Evolutionary conservation across 441 rosid species (phyloP), one percentile per base, ranked within the genome.

Genomic region (Brassica balearica): DNA sequence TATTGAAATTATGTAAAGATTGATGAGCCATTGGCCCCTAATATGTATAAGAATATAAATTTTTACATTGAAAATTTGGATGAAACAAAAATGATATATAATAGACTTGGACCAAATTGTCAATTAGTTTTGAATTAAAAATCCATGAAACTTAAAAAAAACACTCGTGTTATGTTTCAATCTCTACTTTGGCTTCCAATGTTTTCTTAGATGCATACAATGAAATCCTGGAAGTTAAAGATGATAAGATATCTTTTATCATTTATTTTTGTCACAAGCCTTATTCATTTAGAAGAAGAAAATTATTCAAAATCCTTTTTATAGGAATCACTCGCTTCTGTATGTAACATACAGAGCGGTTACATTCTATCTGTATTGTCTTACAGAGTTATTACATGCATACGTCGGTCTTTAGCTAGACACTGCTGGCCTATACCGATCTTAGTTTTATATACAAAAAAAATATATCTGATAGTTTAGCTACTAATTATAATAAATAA

Each of bases 401-500:
- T 69, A 62, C 27, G 11, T 53, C 71, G 75, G 82, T 55, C 17
- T 62, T 27, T 53, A 38, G 20, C 64, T 65, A 41, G 34, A n/a
- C 60, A 55, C 8, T 22, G 36, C 9, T 66, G 4, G 23, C 72
- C 64, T 65, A 43, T 22, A 69, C 75, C 72, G 72, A 63, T 55
- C 41, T 74, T 73, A 15, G 75, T 74, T 41, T 74, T 79, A 79
- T 79, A 63, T 69, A 79, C 75, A 1, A n/a, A 55, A 60, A 72
- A 3, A 68, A 38, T 4, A 25, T 73, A 25, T 73, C 64, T 23
- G 51, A 68, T 48, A 58, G 5, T 19, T 61, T 43, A 65, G n/a
- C 68, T 68, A 68, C 48, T 62, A 58, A 5, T 67, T 68, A 68
- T 51, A 3, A 25, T 25, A 36, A 68, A 53, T 9, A 68, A 68